A percentile compares a stretch with the other conserved stretches of the same genome.
Evolutionary conservation across 2,329 filamentous ascomycete genomes (phyloP).

Genomic region (Epichloe gansuensis): DNA sequence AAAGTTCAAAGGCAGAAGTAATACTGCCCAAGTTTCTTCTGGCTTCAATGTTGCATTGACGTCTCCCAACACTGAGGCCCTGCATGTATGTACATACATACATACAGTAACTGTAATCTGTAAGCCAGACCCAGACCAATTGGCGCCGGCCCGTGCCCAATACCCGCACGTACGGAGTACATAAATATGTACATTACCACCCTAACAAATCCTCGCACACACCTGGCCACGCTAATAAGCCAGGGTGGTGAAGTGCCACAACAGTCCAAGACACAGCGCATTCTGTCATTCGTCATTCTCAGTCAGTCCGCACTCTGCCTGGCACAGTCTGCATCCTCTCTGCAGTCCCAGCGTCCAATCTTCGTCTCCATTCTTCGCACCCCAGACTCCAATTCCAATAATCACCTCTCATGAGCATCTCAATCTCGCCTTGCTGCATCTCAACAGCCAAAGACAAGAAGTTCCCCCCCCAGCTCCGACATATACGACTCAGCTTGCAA

Average conservation of each 20-base stretch:
- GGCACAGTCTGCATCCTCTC: not conserved
- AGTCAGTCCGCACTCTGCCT: conserved; percentile 5
- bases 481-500: not conserved
- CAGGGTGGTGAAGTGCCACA: conserved; percentile 6
- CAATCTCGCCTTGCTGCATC: not conserved
- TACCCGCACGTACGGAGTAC: not conserved
- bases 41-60: too few relatives aligned
- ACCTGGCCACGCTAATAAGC: conserved; percentile 3
- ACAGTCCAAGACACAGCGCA: conserved; percentile 5
- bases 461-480: not conserved
- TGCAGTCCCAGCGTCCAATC: conserved; percentile 2
- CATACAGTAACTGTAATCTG: too few relatives aligned
- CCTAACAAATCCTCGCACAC: not conserved
- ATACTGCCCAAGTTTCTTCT: too few relatives aligned
- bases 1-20: too few relatives aligned
- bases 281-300: conserved; percentile 8
- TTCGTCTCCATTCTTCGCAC: conserved; percentile 2
- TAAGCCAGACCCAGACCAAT: not conserved
- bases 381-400: not conserved
- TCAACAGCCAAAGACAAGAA: not conserved
- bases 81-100: too few relatives aligned
- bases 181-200: not conserved
- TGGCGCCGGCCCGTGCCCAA: not conserved
- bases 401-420: not conserved
- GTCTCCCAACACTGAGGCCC: too few relatives aligned